Percentiles rank a stretch among this genome's conserved stretches.
Evolutionary conservation across 495 filamentous ascomycete species (phyloP).

Genomic region (Pseudevernia furfuracea): DNA sequence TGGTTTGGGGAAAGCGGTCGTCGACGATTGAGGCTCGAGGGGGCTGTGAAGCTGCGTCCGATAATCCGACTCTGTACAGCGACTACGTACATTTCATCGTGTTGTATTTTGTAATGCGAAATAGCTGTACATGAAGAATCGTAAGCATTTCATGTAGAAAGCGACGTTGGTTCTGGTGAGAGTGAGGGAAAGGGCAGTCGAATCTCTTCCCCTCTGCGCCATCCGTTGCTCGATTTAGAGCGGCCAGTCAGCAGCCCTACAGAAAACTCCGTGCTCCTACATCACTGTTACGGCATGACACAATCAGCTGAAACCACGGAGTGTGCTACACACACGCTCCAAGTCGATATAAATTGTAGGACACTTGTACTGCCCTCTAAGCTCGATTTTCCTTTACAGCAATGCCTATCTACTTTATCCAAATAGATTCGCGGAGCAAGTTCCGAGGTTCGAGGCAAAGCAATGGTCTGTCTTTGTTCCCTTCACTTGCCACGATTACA

Average conservation of each 20-base stretch:
- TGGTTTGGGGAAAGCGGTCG: slow-evolving; percentile 1
- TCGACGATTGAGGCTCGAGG: slow-evolving; percentile 9
- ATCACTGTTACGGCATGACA: too few relatives aligned
- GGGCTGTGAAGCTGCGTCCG: slow-evolving; percentile 15
- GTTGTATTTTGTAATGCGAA: neutral
- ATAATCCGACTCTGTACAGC: slow-evolving; percentile 1
- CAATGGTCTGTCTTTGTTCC: neutral
- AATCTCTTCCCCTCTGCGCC: slow-evolving; percentile 5
- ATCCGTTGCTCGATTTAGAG: slow-evolving; percentile 4
- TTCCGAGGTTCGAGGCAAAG: neutral
- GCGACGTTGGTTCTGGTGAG: neutral
- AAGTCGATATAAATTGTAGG: neutral
- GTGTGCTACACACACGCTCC: neutral
- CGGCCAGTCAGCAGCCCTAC: slow-evolving; percentile 15
- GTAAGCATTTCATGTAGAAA: neutral
- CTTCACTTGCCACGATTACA: neutral
- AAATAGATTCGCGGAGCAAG: neutral
- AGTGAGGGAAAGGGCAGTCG: neutral
- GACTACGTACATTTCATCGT: slow-evolving; percentile 15
- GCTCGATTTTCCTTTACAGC: neutral
- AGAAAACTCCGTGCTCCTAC: neutral
- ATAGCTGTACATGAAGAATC: neutral
- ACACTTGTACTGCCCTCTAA: neutral
- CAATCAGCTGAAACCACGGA: too few relatives aligned
- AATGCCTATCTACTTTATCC: neutral